Evolutionary conservation across 2,329 filamentous ascomycete genomes (phyloP), one percentile per base, ranked within the genome.

Genomic region (Alternaria panax): DNA sequence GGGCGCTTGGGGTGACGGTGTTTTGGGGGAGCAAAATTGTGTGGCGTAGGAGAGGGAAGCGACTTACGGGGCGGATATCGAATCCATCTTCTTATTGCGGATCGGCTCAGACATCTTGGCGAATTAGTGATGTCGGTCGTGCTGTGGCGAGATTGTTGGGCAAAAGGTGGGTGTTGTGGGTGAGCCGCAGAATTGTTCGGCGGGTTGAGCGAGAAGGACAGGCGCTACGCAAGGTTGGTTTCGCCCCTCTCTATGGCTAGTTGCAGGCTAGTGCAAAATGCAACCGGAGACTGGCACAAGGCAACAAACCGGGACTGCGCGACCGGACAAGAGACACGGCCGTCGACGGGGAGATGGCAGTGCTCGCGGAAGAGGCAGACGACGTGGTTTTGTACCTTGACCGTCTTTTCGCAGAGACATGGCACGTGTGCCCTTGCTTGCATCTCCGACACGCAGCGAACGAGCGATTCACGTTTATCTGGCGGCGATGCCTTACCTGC

Each of bases 41-140:
- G 66, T 66, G 64, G 62, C 64, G 69, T 64, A 64, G 69, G 64
- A 66, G 45, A 58, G 45, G 60, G 61, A 66, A 57, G 62, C 51
- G 64, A 85, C 87, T 83, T 84, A 90, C 87, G 87, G 87, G 67
- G 87, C 87, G 67, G 86, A 83, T 69, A 84, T 83, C 70, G 84
- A 82, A 73, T 87, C 86, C 66, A 84, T 78, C 79, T 87, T 87
- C 81, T 87, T 88, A 79, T 88, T 89, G 79, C 85, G 86, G 79
- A 88, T 89, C 70, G 87, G 87, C 76, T 89, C 87, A 78, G 87
- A 88, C 87, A 90, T 90, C 67, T 65, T 80, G 71, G 66, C 68
- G 68, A 59, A 58, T 66, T 60, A 61, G 60, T 65, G 69, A 62
- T 65, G 66, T 67, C 62, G 69, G 59, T 66, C 57, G 59, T 62